These are phyloP conservation scores for Curvularia spicifera DNA, from an alignment of 2,329 filamentous ascomycete species.

Conservation along the genomic window DNA sequence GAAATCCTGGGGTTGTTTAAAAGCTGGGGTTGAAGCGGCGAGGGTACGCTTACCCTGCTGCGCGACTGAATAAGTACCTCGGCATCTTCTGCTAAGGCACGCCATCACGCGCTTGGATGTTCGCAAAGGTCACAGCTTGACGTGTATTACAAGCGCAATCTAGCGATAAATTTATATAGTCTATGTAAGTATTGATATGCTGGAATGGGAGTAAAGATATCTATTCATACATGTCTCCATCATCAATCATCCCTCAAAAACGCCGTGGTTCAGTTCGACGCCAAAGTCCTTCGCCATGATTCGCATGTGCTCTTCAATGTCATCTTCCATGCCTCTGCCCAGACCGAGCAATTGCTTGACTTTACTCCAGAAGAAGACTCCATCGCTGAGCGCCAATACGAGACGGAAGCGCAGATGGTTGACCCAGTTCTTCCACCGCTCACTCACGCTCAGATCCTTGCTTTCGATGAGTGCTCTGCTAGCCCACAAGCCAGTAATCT, in stretches of 20 bases:
- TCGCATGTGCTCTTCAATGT: constrained; percentile 86
- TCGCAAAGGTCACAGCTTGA: not conserved
- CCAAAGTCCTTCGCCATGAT: constrained; percentile 89
- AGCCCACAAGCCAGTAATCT: constrained; percentile 92
- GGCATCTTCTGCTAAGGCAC: constrained; percentile 14
- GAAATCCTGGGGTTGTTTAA: not conserved
- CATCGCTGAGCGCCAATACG: constrained; percentile 76
- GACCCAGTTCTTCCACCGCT: constrained; percentile 73
- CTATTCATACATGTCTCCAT: constrained; percentile 4
- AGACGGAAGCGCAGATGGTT: constrained; percentile 81
- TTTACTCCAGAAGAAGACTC: constrained; percentile 83
- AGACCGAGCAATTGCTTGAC: constrained; percentile 76
- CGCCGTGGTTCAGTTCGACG: constrained; percentile 83
- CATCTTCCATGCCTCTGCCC: constrained; percentile 90
- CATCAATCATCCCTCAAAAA: constrained; percentile 72
- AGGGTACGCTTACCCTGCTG: not conserved
- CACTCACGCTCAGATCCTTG: constrained; percentile 65
- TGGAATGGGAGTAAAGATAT: not conserved
- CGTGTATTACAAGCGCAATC: not conserved
- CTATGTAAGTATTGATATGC: not conserved
- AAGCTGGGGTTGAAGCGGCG: not conserved
- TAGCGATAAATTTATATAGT: not conserved
- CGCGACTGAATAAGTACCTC: constrained; percentile 13
- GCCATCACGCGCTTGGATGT: constrained; percentile 11
- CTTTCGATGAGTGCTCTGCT: constrained; percentile 81